Conservation (phyloP, 2,329 filamentous ascomycete genomes). For the Colletotrichum sp. region DNA sequence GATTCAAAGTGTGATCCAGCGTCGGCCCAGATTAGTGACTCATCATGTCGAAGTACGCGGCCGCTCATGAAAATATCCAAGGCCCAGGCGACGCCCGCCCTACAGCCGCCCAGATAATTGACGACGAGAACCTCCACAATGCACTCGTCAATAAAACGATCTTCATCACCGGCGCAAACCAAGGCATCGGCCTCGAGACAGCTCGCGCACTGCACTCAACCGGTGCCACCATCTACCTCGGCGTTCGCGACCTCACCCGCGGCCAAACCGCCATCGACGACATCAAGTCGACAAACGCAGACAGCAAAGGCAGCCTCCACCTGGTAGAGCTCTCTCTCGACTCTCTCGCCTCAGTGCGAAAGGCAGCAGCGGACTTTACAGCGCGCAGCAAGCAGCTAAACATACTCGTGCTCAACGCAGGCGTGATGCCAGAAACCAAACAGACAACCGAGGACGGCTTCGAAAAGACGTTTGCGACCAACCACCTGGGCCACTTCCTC, state of each 20-base stretch:
- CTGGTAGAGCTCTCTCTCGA: slow-evolving; percentile 9
- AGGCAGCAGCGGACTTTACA: slow-evolving; percentile 34
- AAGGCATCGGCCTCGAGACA: slow-evolving; percentile 43
- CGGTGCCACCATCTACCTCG: slow-evolving; percentile 41
- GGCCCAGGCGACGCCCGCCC: slow-evolving; percentile 21
- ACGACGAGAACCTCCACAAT: slow-evolving; percentile 9
- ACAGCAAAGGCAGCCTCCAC: background rate
- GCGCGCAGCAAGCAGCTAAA: slow-evolving; percentile 30
- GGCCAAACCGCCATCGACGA: slow-evolving; percentile 30
- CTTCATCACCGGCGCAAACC: slow-evolving; percentile 41
- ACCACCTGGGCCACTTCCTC: slow-evolving; percentile 60
- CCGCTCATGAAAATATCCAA: background rate
- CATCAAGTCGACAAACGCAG: slow-evolving; percentile 1
- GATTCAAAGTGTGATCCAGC: no score
- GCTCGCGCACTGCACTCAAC: slow-evolving; percentile 40
- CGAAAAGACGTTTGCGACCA: slow-evolving; percentile 52
- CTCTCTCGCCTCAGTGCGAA: slow-evolving; percentile 22
- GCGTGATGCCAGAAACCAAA: slow-evolving; percentile 20
- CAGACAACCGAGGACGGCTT: slow-evolving; percentile 23
- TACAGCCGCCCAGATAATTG: slow-evolving; percentile 20
- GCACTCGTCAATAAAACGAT: slow-evolving; percentile 35
- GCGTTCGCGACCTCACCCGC: slow-evolving; percentile 37
- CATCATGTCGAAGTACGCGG: background rate
- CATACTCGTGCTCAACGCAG: slow-evolving; percentile 44
- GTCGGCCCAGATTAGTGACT: rapidly evolving